Percentiles rank a stretch among this genome's conserved stretches.
Conservation (phyloP, 2,329 filamentous ascomycete genomes). For the Didymella exigua region DNA sequence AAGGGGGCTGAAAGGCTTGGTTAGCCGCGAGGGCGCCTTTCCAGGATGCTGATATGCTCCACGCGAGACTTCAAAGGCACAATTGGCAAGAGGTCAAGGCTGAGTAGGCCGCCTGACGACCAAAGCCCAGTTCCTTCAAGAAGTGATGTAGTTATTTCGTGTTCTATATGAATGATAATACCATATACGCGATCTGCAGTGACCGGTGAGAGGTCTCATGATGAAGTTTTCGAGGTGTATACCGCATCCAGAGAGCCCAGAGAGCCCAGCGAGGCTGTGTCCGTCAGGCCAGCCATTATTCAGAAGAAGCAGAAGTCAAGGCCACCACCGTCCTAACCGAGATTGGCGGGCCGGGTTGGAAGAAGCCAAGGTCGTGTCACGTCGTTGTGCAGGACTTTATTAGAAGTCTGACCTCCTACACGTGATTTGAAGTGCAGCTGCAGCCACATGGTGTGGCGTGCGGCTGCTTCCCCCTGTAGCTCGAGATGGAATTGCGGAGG, state of each 20-base stretch:
- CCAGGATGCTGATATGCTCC: not conserved
- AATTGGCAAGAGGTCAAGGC: not conserved
- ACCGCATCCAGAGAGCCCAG: not conserved
- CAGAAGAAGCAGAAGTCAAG: not conserved
- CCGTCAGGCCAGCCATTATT: not conserved
- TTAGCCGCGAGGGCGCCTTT: slow-evolving; percentile 21
- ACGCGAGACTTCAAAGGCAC: not conserved
- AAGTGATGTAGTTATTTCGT: not conserved
- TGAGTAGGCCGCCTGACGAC: slow-evolving; percentile 7
- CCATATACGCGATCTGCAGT: not conserved
- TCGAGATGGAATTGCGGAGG: not conserved
- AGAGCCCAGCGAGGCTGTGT: slow-evolving; percentile 10
- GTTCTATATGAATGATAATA: not conserved
- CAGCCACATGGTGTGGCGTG: not conserved
- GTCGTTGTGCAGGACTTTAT: slow-evolving; percentile 1
- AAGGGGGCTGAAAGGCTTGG: slow-evolving; percentile 14
- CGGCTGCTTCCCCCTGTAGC: slow-evolving; percentile 9
- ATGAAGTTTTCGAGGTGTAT: not conserved
- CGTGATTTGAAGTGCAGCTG: slow-evolving; percentile 9
- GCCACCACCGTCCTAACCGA: slow-evolving; percentile 1
- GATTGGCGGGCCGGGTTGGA: not conserved
- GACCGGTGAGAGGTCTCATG: not conserved
- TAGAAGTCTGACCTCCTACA: not conserved
- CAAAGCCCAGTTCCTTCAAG: not conserved
- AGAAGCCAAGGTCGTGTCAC: not conserved